Base-by-base conservation (phyloP, 768 basidiomycete genomes). In the Cantharellus anzutake region DNA sequence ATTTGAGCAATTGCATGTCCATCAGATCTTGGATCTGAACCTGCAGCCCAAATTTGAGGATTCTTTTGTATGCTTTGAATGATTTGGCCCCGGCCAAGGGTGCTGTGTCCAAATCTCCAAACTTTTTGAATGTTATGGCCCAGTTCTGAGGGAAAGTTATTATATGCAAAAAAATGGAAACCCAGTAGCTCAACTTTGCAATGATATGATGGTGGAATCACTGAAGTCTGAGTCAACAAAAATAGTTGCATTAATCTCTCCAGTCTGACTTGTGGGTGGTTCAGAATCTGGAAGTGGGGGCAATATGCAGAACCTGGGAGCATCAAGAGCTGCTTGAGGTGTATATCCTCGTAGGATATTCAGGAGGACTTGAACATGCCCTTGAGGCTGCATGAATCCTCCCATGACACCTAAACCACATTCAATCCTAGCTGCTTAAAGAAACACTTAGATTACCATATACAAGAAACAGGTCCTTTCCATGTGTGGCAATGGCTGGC, bases 231-330 rank as follows among this genome's bases (percentile, higher is more conserved):
- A 90, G 70, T 98, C 94, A 60, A 97, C 80, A 70, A 83, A 91
- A 3, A 97, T 83, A 63, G 86, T 83, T 63, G 86, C 84, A 66
- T 88, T 87, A 48, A 80, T 76, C 67, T 85, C 81, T 2, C 82
- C 82, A 0, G 81, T 81, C 5, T 60, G 74, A 4, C 73, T 70
- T 39, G 73, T 69, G 41, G 72, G 71, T 34, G 71, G 73, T 50
- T 78, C 73, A 2, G 77, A 66, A 62, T 84, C 81, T 0, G 87
- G 84, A 60, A 76, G 77, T 35, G 85, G 86, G 16, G 89, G 80
- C 11, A 90, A 92, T 60, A 98, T 97, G 68, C 93, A 98, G 73
- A 98, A 96, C 11, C 94, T 81, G 4, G 93, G 94, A 0, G 91
- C 85, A 70, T 97, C 94, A 42, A 99, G 78, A 11, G 92, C 87